These are phyloP conservation scores for Tolypocladium paradoxum DNA, from an alignment of 2,329 filamentous ascomycete genomes.

Conservation along the genomic window DNA sequence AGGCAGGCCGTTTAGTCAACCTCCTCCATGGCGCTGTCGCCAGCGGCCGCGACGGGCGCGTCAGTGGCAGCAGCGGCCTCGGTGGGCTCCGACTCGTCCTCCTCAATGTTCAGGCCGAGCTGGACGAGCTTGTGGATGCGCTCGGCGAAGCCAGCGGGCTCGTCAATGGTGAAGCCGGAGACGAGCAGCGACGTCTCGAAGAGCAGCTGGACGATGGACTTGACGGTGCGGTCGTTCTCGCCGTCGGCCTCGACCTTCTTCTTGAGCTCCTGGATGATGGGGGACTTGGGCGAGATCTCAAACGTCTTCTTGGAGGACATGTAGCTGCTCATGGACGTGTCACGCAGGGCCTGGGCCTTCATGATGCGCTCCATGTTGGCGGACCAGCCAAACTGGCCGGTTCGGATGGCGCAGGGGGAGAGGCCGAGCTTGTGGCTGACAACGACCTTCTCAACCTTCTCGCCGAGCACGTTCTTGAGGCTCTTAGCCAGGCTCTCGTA, in stretches of 20 bases:
- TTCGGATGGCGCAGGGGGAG: constrained; percentile 96
- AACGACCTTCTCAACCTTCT: constrained; percentile 99
- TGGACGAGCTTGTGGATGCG: constrained; percentile 99
- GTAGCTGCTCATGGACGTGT: constrained; percentile 99
- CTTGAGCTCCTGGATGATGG: constrained; percentile 98
- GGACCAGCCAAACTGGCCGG: constrained; percentile 98
- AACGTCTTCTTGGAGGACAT: constrained; percentile 99
- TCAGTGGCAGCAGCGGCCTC: constrained; percentile 49
- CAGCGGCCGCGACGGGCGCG: constrained; percentile 51
- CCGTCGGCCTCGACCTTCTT: constrained; percentile 97
- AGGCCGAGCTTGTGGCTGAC: constrained; percentile 95
- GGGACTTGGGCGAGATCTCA: constrained; percentile 97
- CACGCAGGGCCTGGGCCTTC: constrained; percentile 99
- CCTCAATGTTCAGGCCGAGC: constrained; percentile 93
- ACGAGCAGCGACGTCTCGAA: constrained; percentile 98
- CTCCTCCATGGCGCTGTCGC: constrained; percentile 98
- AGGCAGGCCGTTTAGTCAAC: constrained; percentile 63
- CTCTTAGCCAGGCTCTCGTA: constrained; percentile 89
- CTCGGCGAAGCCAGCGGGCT: constrained; percentile 95
- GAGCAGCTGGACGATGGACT: constrained; percentile 95
- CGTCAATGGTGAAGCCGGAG: constrained; percentile 98
- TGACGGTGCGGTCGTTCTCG: constrained; percentile 97
- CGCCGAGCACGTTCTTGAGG: constrained; percentile 97
- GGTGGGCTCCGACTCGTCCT: constrained; percentile 59
- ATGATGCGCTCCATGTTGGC: constrained; percentile 99